phyloP scores from a whole-genome alignment of 257 asterid genomes.

The Gentiana straminea region DNA sequence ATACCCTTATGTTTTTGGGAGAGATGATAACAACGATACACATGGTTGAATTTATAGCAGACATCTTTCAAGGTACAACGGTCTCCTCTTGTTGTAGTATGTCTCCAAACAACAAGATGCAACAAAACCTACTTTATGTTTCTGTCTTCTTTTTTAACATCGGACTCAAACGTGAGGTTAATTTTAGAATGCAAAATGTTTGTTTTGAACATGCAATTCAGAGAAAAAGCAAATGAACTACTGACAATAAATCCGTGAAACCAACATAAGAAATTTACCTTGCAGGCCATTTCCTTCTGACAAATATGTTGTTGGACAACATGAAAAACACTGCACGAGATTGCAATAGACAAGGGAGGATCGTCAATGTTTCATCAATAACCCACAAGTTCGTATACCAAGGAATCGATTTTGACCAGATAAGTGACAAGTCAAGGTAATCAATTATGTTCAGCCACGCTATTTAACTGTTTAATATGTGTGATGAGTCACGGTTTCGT shows the following conservation, averaged over 20 bases:
- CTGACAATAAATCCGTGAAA: neutral
- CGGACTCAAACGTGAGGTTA: neutral
- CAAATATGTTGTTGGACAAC: slow-evolving; percentile 72
- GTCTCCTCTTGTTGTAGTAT: slow-evolving; percentile 31
- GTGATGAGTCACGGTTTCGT: too few species aligned
- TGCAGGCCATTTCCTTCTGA: slow-evolving; percentile 76
- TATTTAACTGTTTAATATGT: too few species aligned
- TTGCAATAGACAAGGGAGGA: slow-evolving; percentile 68
- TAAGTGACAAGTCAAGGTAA: slow-evolving; percentile 28
- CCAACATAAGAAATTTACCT: neutral
- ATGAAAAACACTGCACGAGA: slow-evolving; percentile 75
- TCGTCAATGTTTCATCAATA: slow-evolving; percentile 82
- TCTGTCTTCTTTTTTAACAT: slow-evolving; percentile 37
- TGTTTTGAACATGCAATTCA: neutral
- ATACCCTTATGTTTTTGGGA: too few species aligned
- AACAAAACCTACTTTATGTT: slow-evolving; percentile 92
- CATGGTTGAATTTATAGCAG: too few species aligned
- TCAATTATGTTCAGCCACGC: too few species aligned
- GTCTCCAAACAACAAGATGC: slow-evolving; percentile 83
- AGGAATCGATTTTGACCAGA: slow-evolving; percentile 30
- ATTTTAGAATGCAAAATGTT: neutral
- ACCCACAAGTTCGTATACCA: slow-evolving; percentile 34
- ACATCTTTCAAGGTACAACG: too few species aligned
- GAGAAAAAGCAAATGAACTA: neutral
- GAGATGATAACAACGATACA: too few species aligned